Base-by-base conservation (phyloP, 2,329 filamentous ascomycete genomes). In the Graphiopsis chlorocephala region DNA sequence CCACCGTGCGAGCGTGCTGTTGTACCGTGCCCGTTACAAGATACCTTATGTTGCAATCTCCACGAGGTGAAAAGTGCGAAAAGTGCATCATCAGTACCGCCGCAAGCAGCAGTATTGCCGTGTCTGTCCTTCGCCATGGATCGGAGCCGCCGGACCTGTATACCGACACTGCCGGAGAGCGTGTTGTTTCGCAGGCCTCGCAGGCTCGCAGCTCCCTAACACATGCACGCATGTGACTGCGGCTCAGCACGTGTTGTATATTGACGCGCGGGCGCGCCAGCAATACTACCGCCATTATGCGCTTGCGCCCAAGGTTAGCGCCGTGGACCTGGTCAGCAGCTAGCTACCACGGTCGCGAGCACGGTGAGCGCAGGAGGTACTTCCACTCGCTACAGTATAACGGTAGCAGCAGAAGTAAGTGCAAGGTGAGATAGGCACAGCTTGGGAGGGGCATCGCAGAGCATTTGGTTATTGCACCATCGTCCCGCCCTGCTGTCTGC, bases 321-420 rank as follows among this genome's bases (percentile, higher is more conserved):
- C 48, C 60, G 60, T 10, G 20, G 35, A 55, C 35, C 60, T 62
- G 60, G 60, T 62, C 60, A 55, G 60, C 60, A 62, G 60, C 60
- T 61, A 55, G 48, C 59, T 61, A 56, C 53, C 31, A 35, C 42
- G 55, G 33, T 57, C 35, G 33, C 28, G 29, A 45, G 59, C 58
- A 55, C 31, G 48, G 48, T 42, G 45, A 55, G 48, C 33, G 48
- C 17, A 42, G 48, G 25, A 61, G 58, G 48, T 38, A 31, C 17
- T n/a, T n/a, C n/a, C 38, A 11, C n/a, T n/a, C n/a, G n/a, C n/a
- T n/a, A 10, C 38, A 45, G 38, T 45, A 45, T n/a, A 12, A 61
- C 50, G 26, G 25, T 33, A 35, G 58, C 58, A 61, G 42, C 59
- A 47, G 26, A 45, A 25, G 29, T 23, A 15, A 25, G 42, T 47